These are phyloP conservation scores for Saprolegnia parasitica DNA, from an alignment of 352 stramenopile genomes.

Conservation along the genomic window DNA sequence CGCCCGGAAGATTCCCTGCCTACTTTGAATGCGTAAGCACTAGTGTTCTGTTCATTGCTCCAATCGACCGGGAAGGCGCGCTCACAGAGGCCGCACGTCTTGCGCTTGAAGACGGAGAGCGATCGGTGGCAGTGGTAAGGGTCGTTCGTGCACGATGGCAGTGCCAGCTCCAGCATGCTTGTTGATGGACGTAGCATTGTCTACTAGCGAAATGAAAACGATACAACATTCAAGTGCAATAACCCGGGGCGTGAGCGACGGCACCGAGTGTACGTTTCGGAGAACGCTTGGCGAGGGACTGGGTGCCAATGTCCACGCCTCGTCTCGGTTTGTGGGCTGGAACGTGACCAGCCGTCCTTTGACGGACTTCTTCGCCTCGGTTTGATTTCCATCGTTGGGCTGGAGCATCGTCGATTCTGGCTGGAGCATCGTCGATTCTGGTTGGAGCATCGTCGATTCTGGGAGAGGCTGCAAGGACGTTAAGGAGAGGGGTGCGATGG, in stretches of 20 bases:
- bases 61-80: slow-evolving; percentile 9
- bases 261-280: no score
- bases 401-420: neutral
- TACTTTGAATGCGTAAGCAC: neutral
- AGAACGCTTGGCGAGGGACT: no score
- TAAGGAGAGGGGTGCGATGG: slow-evolving; percentile 1
- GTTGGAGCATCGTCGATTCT: neutral
- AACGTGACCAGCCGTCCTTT: no score
- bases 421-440: neutral
- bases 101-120: slow-evolving; percentile 5
- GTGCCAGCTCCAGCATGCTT: no score
- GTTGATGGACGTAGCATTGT: no score
- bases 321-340: no score
- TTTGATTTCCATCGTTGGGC: no score
- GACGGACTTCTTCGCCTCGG: no score
- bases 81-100: slow-evolving; percentile 6
- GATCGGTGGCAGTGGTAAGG: neutral
- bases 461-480: slow-evolving; percentile 2
- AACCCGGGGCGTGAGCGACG: no score
- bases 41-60: neutral
- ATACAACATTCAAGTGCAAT: no score
- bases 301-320: no score
- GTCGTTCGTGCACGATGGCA: neutral
- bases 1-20: slow-evolving; percentile 2
- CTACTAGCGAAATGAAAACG: no score